Base-by-base conservation (phyloP, 2,329 filamentous ascomycete genomes). In the Penicillium rolfsii region DNA sequence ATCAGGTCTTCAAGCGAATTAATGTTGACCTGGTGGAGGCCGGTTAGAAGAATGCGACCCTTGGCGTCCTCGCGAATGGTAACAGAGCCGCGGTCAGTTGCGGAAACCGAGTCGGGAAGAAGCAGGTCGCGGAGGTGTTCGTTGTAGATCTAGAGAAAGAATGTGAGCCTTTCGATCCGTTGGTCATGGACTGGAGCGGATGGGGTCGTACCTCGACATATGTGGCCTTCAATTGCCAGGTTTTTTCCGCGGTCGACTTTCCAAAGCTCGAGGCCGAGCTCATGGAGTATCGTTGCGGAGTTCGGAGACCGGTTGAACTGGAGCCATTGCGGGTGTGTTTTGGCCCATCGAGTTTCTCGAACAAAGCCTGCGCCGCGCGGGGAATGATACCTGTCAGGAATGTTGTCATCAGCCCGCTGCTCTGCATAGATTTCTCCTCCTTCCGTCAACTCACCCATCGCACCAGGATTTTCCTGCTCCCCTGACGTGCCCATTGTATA, bases 401-500 rank as follows among this genome's bases (percentile, higher is more conserved):
- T 24, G 11, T n/a, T 19, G 57, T 36, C 8, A 53, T 66, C 52
- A 63, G 57, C 33, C 8, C 14, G 24, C 6, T 7, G 36, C 24
- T 30, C 4, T 22, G 22, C 4, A 1, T 8, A 19, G 14, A 8
- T 8, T 30, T 40, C 22, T 38, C 9, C 7, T 26, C 38, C 53
- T 33, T 52, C 40, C 16, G 35, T 11, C 36, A 30, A 72, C 89
- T 77, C 84, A 95, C 92, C 93, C 90, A 94, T 95, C 33, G 87
- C 77, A 7, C 89, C 85, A 33, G 83, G 67, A 70, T 94, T 84
- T 28, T 81, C 83, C 72, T 96, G 90, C 71, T 97, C 93, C 4
- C 93, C 93, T 0, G 94, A 93, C 0, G 95, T 99, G 59, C 95
- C 95, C 95, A 99, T 99, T 0, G 95, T 99, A 75, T 96, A 98